Evolutionary conservation across 2,329 filamentous ascomycete genomes (phyloP).

Genomic region (Sporothrix protearum): DNA sequence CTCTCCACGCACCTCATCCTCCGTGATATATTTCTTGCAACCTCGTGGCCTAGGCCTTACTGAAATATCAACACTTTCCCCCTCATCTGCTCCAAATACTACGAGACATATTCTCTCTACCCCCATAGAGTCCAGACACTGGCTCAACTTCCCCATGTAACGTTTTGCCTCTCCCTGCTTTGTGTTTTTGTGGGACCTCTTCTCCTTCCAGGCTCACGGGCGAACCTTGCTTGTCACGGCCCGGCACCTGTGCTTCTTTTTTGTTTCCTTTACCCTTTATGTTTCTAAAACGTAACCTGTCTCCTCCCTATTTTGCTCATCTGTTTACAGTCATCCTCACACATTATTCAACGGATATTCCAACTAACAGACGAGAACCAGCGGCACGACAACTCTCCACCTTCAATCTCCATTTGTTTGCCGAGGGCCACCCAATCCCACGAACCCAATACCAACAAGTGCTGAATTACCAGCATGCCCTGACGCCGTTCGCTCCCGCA

Average conservation of each 20-base stretch:
- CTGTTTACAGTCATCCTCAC: not conserved
- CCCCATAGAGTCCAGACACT: not conserved
- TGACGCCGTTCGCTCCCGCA: not conserved
- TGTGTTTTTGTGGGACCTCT: not conserved
- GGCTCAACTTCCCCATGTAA: not conserved
- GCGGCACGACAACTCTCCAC: conserved; percentile 3
- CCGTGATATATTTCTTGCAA: not conserved
- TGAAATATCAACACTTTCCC: not conserved
- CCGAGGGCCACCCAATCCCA: not conserved
- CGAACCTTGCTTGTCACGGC: not conserved
- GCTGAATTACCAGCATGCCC: too few species aligned
- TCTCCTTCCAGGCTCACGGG: not conserved
- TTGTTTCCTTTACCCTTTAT: not conserved
- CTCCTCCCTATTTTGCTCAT: not conserved
- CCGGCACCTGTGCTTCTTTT: not conserved
- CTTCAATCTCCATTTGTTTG: not conserved
- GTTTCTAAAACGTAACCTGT: not conserved
- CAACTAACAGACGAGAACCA: not conserved
- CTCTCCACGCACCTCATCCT: not conserved
- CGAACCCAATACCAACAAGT: not conserved
- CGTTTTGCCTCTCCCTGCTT: not conserved
- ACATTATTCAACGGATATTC: not conserved
- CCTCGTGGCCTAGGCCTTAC: not conserved
- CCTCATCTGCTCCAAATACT: not conserved
- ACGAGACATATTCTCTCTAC: not conserved